Evolutionary conservation across 2,329 filamentous ascomycete genomes (phyloP), one percentile per base, ranked within the genome.

Genomic region (Colletotrichum liaoningense): DNA sequence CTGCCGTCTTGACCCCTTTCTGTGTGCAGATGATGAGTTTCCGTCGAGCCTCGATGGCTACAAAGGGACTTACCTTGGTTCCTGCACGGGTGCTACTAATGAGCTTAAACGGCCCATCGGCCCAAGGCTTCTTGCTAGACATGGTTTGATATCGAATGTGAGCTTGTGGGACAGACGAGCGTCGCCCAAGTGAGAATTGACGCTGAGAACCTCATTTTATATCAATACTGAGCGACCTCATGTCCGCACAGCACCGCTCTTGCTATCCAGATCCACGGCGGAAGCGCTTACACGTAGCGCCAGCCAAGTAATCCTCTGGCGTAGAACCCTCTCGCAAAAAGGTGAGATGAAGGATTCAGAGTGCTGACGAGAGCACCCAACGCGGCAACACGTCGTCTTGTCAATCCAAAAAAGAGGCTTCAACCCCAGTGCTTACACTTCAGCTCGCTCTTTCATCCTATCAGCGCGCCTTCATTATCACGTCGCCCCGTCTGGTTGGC

Each of bases 41-140:
- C 54, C 7, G 11, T 14, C 4, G 7, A 24, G 30, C 49, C 19
- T 35, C 16, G 8, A 28, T 8, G n/a, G 3, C 33, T 8, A n/a
- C 42, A 5, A 22, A 42, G 30, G 19, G 26, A 52, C 24, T 14
- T 75, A 77, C 79, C 75, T 75, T 71, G 69, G 77, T 75, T 1
- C 79, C 78, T 4, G 76, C 73, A 24, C 65, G 75, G n/a, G 76
- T 74, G 16, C 76, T 69, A 24, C 77, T 74, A 55, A 83, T 79
- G 57, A 83, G 77, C 28, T 77, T 67, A 54, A 81, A 83, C 0
- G 81, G 81, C n/a, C 78, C 77, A 22, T 83, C 80, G 4, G 78
- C 81, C 81, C 81, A 83, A 4, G 74, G 75, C 59, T 79, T 80
- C 3, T 59, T 33, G 2, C 22, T 19, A 12, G 67, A 33, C 70